Evolutionary conservation across 2,329 filamentous ascomycete species (phyloP), one percentile per base, ranked within the genome.

Genomic region (Clarireedia paspali): DNA sequence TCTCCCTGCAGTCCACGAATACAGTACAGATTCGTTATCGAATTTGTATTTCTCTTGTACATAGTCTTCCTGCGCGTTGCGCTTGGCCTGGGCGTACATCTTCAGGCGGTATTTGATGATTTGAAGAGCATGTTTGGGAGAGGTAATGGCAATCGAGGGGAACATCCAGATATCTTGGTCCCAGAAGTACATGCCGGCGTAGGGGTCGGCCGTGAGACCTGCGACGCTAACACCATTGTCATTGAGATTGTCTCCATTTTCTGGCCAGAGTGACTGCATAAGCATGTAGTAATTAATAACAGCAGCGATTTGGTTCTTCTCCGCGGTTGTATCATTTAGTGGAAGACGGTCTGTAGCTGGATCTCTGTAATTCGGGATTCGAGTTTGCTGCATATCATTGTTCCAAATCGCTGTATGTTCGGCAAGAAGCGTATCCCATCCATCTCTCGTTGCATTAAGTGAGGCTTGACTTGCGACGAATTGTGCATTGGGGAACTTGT

Each of bases 161-260:
- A 34, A 53, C 36, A 64, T 57, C 59, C 59, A 63, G 15, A 53
- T 49, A 20, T 68, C 66, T 36, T 62, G 60, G 50, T 70, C 68
- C 68, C 68, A 70, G 50, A 70, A 70, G 10, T 64, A 55, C 49
- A 75, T 71, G 0, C 84, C 84, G 24, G 74, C 84, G 60, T 88
- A 88, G 14, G 79, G 81, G 61, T 85, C 83, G 5, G 81, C 82
- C 0, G 77, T 79, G 23, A 87, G 70, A 0, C 84, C 84, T 56
- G 82, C 81, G 14, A 87, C 84, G 3, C 80, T 72, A 50, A 87
- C 79, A 58, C 82, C 85, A 66, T 83, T 74, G 17, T 77, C 72
- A 51, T 82, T 79, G 4, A 86, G 38, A 75, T 76, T 30, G 79
- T 70, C 1, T 0, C 10, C 44, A 72, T 78, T 64, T 75, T 60